These are phyloP conservation scores for Pseudozyma hubeiensis DNA, from an alignment of 1,284 basidiomycete genomes.

Conservation along the genomic window DNA sequence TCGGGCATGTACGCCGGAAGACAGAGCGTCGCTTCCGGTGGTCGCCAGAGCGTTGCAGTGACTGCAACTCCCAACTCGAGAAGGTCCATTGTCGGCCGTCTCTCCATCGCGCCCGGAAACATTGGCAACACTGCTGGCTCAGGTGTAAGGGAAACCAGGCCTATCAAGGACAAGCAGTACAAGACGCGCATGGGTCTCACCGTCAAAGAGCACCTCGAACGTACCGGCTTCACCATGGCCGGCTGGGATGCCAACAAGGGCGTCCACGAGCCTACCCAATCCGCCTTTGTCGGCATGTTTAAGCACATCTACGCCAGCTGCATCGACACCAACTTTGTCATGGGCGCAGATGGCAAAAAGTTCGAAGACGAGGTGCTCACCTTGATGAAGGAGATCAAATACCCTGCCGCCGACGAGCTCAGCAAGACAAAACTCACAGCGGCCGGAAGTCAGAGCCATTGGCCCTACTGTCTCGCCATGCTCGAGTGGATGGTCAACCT, in stretches of 20 bases:
- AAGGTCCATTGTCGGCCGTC: conserved; percentile 44
- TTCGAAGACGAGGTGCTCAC: conserved; percentile 65
- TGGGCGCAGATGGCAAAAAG: conserved; percentile 62
- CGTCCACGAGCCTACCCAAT: conserved; percentile 66
- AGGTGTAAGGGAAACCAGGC: conserved; percentile 39
- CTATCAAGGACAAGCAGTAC: conserved; percentile 58
- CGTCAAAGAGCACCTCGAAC: conserved; percentile 57
- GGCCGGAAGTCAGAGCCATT: conserved; percentile 65
- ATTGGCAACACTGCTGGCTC: conserved; percentile 41
- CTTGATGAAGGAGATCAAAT: conserved; percentile 65
- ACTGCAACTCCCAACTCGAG: conserved; percentile 54
- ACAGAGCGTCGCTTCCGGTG: conserved; percentile 47
- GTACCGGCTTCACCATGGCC: conserved; percentile 61
- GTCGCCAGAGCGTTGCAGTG: conserved; percentile 51
- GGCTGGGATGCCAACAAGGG: conserved; percentile 57
- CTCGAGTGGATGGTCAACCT: conserved; percentile 67
- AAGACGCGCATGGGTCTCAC: conserved; percentile 60
- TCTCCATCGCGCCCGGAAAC: conserved; percentile 53
- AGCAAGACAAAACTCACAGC: conserved; percentile 67
- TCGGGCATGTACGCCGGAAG: conserved; percentile 40
- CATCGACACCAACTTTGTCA: conserved; percentile 61
- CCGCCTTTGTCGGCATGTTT: conserved; percentile 65
- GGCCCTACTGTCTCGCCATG: conserved; percentile 66
- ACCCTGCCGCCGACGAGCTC: conserved; percentile 65
- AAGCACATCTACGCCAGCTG: conserved; percentile 62